A percentile compares a stretch with the other conserved stretches of the same genome.
phyloP scores from a whole-genome alignment of 192 early-diverging fungal genomes.

The Dissophora ornata region DNA sequence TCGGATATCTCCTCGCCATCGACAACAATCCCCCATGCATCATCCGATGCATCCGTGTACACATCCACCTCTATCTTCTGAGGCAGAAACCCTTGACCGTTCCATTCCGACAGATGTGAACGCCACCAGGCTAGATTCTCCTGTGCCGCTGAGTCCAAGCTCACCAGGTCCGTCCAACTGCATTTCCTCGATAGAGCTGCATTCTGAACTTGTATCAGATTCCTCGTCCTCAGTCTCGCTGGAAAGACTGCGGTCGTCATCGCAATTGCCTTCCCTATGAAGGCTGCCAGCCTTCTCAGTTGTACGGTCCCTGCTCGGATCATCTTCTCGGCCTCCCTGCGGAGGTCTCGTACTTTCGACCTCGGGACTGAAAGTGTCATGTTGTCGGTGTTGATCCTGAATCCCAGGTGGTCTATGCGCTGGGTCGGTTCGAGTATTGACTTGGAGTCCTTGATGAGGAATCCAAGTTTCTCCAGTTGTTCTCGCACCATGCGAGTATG shows the following conservation, averaged over 20 bases:
- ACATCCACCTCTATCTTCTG: constrained; percentile 2
- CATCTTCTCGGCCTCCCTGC: constrained; percentile 13
- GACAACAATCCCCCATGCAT: too few species aligned
- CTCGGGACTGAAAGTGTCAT: constrained; percentile 18
- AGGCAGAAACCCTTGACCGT: constrained; percentile 9
- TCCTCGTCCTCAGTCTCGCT: neutral
- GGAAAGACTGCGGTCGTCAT: constrained; percentile 19
- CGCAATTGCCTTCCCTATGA: constrained; percentile 22
- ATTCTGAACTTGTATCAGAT: constrained; percentile 14
- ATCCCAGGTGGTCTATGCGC: constrained; percentile 18
- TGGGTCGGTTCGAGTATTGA: constrained; percentile 13
- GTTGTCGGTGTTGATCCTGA: constrained; percentile 10
- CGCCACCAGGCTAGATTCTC: constrained; percentile 10
- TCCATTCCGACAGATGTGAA: constrained; percentile 3
- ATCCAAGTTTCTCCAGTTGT: constrained; percentile 3
- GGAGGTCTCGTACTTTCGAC: constrained; percentile 9
- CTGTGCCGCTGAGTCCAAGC: neutral
- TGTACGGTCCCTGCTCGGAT: neutral
- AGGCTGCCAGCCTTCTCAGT: constrained; percentile 6
- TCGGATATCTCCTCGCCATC: too few species aligned
- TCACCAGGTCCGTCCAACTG: neutral
- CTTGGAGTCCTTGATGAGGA: constrained; percentile 14
- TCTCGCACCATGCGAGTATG: constrained; percentile 4
- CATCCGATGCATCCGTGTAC: constrained; percentile 37
- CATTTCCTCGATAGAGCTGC: neutral